Evolutionary conservation across 1,284 basidiomycete species (phyloP).

Genomic region (Cutaneotrichosporon sp.): DNA sequence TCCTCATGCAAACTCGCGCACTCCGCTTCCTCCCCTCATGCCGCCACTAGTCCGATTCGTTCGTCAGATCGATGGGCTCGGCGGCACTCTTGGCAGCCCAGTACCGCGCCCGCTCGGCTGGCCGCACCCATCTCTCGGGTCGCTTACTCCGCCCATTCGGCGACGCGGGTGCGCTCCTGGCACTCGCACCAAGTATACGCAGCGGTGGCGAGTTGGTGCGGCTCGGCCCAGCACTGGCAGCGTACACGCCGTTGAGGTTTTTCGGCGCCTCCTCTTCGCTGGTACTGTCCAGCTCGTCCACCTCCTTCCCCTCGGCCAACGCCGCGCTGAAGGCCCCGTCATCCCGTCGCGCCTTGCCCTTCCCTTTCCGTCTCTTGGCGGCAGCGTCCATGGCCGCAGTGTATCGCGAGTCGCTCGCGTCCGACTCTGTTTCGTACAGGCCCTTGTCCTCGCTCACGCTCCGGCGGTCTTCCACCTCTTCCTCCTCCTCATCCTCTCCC

Average conservation of each 20-base stretch:
- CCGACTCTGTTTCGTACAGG: constrained; percentile 2
- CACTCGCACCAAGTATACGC: neutral
- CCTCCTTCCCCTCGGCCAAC: neutral
- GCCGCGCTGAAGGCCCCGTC: neutral
- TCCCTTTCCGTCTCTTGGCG: neutral
- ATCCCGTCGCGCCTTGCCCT: neutral
- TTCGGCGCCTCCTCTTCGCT: neutral
- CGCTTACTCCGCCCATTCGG: constrained; percentile 1
- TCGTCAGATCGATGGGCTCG: neutral
- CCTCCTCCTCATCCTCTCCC: neutral
- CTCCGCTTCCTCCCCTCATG: neutral
- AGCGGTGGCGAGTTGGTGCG: constrained; percentile 4
- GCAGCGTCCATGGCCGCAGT: neutral
- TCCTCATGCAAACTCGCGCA: neutral
- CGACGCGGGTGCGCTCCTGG: constrained; percentile 4
- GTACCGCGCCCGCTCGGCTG: constrained; percentile 1
- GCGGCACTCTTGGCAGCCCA: constrained; percentile 8
- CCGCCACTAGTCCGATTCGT: neutral
- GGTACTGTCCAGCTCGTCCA: neutral
- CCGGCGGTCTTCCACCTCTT: constrained; percentile 6
- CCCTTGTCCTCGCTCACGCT: constrained; percentile 13
- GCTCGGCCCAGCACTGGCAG: constrained; percentile 7
- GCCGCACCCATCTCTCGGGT: constrained; percentile 1
- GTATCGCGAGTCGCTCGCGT: constrained; percentile 11
- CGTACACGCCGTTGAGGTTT: neutral